These are phyloP conservation scores for Fomitopsis schrenkii DNA, from an alignment of 1,284 basidiomycete species.

Conservation along the genomic window DNA sequence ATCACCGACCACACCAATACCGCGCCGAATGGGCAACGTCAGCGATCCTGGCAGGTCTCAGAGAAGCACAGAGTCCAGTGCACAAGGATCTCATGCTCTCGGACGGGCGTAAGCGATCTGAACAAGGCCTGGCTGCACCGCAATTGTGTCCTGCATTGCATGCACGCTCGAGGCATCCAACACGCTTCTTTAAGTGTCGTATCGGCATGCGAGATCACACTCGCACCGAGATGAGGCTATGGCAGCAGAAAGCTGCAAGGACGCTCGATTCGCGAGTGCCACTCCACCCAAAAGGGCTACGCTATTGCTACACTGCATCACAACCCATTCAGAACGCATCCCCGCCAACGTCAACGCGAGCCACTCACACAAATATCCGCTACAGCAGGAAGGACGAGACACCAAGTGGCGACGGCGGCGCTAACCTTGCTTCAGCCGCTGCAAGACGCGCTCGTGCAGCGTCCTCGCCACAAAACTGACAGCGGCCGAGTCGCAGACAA, in stretches of 20 bases:
- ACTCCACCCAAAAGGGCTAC: background rate
- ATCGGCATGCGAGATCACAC: background rate
- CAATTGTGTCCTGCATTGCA: background rate
- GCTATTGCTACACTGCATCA: background rate
- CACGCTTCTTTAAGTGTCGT: no score
- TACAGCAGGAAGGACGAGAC: background rate
- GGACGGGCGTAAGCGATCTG: no score
- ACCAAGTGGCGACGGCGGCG: background rate
- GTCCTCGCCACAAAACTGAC: slow-evolving; percentile 45
- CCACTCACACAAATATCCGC: background rate
- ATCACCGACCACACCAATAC: no score
- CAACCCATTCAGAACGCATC: background rate
- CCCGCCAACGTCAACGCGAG: background rate
- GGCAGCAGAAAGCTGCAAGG: background rate
- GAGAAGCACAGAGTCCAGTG: no score
- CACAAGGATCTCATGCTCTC: no score
- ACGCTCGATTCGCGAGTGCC: background rate
- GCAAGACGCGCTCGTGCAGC: slow-evolving; percentile 34
- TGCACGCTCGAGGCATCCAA: no score
- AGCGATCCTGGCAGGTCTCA: no score
- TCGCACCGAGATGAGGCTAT: background rate
- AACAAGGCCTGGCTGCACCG: no score
- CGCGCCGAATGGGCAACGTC: no score
- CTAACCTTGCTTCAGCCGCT: slow-evolving; percentile 11
- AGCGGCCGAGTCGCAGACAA: slow-evolving; percentile 51